Conservation (phyloP, 768 basidiomycete genomes). For the Rubroboletus satanas region DNA sequence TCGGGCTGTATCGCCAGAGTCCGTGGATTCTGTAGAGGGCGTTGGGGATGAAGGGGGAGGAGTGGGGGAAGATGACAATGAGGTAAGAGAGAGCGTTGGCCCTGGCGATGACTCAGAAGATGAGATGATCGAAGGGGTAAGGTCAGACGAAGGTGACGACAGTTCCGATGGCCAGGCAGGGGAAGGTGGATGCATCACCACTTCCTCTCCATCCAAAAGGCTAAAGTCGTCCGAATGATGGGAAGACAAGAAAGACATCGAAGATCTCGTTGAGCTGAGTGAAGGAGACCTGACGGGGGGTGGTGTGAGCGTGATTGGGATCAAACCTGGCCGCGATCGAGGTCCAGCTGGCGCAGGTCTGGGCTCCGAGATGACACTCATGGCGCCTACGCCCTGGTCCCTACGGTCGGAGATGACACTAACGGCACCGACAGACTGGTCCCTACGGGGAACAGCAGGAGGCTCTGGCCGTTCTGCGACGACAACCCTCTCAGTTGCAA, state of each 20-base stretch:
- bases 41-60: slow-evolving; percentile 37
- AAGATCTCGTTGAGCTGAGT: slow-evolving; percentile 34
- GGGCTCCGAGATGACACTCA: slow-evolving; percentile 36
- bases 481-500: slow-evolving; percentile 18
- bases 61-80: slow-evolving; percentile 32
- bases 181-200: slow-evolving; percentile 27
- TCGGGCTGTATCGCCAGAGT: slow-evolving; percentile 37
- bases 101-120: slow-evolving; percentile 34
- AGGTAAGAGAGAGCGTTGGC: slow-evolving; percentile 39
- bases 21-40: slow-evolving; percentile 27
- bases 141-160: slow-evolving; percentile 26
- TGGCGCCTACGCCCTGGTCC: slow-evolving; percentile 47
- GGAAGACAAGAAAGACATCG: slow-evolving; percentile 47
- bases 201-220: slow-evolving; percentile 35
- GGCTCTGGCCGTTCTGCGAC: slow-evolving; percentile 12
- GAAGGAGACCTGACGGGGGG: slow-evolving; percentile 42
- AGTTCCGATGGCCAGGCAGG: slow-evolving; percentile 36
- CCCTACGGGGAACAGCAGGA: slow-evolving; percentile 26
- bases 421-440: slow-evolving; percentile 45
- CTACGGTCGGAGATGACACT: slow-evolving; percentile 35
- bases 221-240: slow-evolving; percentile 73
- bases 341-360: slow-evolving; percentile 25
- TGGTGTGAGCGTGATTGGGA: slow-evolving; percentile 40
- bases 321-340: slow-evolving; percentile 21
- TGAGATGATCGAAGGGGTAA: slow-evolving; percentile 33